Percentiles rank a stretch among this genome's conserved stretches.
These are phyloP conservation scores for Alnus rubra DNA, from an alignment of 306 rosid species.

Conservation along the genomic window DNA sequence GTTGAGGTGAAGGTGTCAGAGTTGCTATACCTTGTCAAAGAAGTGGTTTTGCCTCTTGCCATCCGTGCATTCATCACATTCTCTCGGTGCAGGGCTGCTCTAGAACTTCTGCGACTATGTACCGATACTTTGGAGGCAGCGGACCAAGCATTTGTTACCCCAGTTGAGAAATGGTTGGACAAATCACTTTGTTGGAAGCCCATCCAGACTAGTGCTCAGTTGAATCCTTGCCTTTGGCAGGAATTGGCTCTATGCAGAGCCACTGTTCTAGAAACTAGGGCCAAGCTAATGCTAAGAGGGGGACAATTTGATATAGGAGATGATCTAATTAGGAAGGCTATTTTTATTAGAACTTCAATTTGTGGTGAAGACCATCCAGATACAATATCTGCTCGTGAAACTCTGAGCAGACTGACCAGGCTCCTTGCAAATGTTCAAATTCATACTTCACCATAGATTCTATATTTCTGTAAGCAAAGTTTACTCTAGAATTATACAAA, in stretches of 20 bases:
- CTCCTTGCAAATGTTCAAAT: constrained; percentile 64
- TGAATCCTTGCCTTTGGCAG: constrained; percentile 90
- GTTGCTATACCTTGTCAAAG: constrained; percentile 59
- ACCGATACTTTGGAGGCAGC: constrained; percentile 82
- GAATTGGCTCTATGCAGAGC: constrained; percentile 80
- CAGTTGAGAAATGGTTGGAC: constrained; percentile 80
- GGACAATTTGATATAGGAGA: constrained; percentile 79
- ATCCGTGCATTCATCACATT: constrained; percentile 71
- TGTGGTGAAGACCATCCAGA: constrained; percentile 87
- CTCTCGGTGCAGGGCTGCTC: constrained; percentile 74
- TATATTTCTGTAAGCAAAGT: constrained; percentile 41
- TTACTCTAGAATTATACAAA: constrained; percentile 47
- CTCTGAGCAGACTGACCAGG: constrained; percentile 76
- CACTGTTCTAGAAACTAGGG: constrained; percentile 77
- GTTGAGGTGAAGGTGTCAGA: constrained; percentile 76
- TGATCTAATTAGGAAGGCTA: constrained; percentile 76
- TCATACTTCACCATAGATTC: constrained; percentile 66
- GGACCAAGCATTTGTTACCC: constrained; percentile 76
- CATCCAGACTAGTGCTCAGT: constrained; percentile 74
- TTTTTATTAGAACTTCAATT: constrained; percentile 79
- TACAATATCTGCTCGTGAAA: constrained; percentile 75
- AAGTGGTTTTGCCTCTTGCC: constrained; percentile 72
- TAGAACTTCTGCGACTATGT: constrained; percentile 79
- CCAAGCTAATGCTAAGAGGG: constrained; percentile 87
- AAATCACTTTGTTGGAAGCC: constrained; percentile 84